phyloP scores from a whole-genome alignment of 2,329 filamentous ascomycete species.

The Fusarium proliferatum region DNA sequence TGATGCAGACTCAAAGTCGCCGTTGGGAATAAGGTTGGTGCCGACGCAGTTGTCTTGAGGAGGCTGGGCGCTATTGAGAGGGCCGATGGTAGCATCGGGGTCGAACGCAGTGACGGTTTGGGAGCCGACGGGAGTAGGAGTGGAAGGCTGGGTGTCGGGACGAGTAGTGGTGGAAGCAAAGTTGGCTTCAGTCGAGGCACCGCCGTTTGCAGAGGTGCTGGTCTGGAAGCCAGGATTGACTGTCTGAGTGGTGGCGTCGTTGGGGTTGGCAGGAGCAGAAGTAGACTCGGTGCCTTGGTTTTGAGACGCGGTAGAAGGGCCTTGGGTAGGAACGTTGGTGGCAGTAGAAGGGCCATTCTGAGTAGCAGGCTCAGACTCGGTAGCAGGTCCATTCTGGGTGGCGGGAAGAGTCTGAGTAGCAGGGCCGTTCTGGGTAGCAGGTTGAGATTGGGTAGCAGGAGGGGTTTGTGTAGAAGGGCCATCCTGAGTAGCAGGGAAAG shows the following conservation, averaged over 20 bases:
- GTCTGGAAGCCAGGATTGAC: background rate
- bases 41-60: background rate
- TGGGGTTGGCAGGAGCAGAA: background rate
- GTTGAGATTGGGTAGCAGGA: background rate
- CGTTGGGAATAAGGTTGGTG: background rate
- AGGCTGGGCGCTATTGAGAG: background rate
- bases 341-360: background rate
- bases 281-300: background rate
- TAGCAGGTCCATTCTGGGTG: background rate
- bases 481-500: background rate
- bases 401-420: background rate
- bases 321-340: background rate
- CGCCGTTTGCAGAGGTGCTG: background rate
- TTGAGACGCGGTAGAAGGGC: background rate
- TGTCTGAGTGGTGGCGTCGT: background rate
- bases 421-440: background rate
- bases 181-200: background rate
- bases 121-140: background rate
- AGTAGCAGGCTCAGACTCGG: background rate
- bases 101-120: background rate
- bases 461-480: background rate
- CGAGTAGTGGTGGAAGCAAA: background rate
- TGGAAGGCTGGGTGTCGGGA: background rate
- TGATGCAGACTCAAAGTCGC: background rate
- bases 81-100: background rate